Evolutionary conservation across 1,284 basidiomycete genomes (phyloP).

Genomic region (Coniferiporia weirii): DNA sequence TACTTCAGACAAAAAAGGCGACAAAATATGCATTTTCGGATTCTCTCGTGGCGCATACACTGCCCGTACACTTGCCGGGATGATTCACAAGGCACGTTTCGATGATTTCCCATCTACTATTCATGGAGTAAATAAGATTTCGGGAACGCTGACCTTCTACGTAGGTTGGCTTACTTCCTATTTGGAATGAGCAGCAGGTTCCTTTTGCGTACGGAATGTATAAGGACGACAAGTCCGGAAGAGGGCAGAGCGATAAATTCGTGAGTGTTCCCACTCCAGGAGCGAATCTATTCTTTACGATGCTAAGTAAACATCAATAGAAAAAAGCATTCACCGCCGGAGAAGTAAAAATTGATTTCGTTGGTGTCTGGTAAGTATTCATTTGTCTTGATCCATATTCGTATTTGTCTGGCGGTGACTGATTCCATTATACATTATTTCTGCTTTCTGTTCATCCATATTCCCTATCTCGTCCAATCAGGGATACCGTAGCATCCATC

Average conservation of each 20-base stretch:
- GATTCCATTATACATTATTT: background rate
- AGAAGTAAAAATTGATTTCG: slow-evolving; percentile 45
- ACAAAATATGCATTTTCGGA: slow-evolving; percentile 32
- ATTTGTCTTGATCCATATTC: background rate
- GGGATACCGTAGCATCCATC: slow-evolving; percentile 34
- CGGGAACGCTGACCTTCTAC: background rate
- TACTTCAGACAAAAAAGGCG: slow-evolving; percentile 17
- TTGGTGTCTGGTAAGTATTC: slow-evolving; percentile 41
- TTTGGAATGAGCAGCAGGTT: slow-evolving; percentile 43
- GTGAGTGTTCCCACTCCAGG: background rate
- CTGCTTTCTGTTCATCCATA: background rate
- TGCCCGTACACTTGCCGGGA: slow-evolving; percentile 30
- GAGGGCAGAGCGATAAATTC: slow-evolving; percentile 23
- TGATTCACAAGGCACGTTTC: slow-evolving; percentile 14
- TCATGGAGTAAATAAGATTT: background rate
- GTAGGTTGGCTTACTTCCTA: slow-evolving; percentile 49
- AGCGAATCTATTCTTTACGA: background rate
- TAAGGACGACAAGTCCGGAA: slow-evolving; percentile 28
- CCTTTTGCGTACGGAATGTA: slow-evolving; percentile 41
- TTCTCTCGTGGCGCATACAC: slow-evolving; percentile 34
- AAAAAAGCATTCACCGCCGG: slow-evolving; percentile 37
- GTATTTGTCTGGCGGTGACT: no score
- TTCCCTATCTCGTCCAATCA: background rate
- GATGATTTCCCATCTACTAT: background rate
- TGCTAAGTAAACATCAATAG: background rate